These are phyloP conservation scores for Annulohypoxylon nitens DNA, from an alignment of 495 filamentous ascomycete genomes.

Conservation along the genomic window DNA sequence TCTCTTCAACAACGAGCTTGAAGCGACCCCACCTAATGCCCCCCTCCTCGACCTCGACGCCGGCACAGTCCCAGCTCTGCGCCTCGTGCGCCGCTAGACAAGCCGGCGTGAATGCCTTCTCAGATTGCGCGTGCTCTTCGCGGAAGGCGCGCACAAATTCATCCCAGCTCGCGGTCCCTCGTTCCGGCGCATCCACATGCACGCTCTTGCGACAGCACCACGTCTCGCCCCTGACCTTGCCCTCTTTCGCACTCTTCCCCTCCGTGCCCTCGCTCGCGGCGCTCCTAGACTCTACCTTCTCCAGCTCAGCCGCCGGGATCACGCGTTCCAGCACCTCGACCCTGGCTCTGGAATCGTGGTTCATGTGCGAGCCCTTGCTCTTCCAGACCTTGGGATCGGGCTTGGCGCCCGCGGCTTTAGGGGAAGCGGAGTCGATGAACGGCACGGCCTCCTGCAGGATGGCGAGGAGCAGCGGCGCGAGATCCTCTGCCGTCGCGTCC, in stretches of 20 bases:
- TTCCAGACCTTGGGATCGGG: slow-evolving; percentile 60
- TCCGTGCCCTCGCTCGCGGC: neutral
- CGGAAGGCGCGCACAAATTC: slow-evolving; percentile 75
- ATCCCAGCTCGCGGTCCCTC: slow-evolving; percentile 72
- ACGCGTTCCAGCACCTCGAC: slow-evolving; percentile 62
- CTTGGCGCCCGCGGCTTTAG: slow-evolving; percentile 51
- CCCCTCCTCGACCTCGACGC: slow-evolving; percentile 55
- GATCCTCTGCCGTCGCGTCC: slow-evolving; percentile 44
- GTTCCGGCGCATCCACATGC: slow-evolving; percentile 66
- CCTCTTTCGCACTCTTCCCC: slow-evolving; percentile 3
- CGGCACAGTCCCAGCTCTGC: slow-evolving; percentile 65
- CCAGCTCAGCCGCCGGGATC: slow-evolving; percentile 57
- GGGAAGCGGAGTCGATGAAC: slow-evolving; percentile 64
- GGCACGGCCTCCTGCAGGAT: slow-evolving; percentile 68
- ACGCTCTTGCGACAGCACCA: slow-evolving; percentile 77
- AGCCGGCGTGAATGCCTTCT: slow-evolving; percentile 78
- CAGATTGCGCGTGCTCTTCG: slow-evolving; percentile 73
- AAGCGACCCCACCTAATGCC: slow-evolving; percentile 63
- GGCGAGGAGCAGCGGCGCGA: slow-evolving; percentile 56
- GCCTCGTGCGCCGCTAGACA: slow-evolving; percentile 68
- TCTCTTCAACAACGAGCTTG: slow-evolving; percentile 62
- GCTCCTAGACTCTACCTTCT: slow-evolving; percentile 29
- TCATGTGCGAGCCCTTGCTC: slow-evolving; percentile 57
- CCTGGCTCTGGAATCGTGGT: slow-evolving; percentile 59
- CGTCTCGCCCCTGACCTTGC: slow-evolving; percentile 61